A percentile compares a stretch with the other conserved stretches of the same genome.
Evolutionary conservation across 768 basidiomycete species (phyloP).

Genomic region (Leccinum longicurvipes): DNA sequence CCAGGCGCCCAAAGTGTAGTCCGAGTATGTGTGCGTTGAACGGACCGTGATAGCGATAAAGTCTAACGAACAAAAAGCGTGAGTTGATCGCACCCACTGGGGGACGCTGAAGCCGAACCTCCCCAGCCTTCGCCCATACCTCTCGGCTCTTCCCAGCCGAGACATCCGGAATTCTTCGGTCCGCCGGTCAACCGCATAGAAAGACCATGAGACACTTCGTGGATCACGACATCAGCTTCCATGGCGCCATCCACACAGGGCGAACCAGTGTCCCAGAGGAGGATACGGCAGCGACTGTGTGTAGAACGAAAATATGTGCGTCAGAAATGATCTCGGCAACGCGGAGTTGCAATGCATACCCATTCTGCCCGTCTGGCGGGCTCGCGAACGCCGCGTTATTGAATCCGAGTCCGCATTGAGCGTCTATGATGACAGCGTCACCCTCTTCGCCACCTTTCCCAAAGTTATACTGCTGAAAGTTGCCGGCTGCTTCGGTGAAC

Average conservation of each 20-base stretch:
- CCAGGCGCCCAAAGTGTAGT: slow-evolving; percentile 94
- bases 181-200: slow-evolving; percentile 95
- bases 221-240: slow-evolving; percentile 95
- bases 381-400: slow-evolving; percentile 94
- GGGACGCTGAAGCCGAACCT: slow-evolving; percentile 37
- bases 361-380: slow-evolving; percentile 80
- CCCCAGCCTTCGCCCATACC: slow-evolving; percentile 99
- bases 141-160: slow-evolving; percentile 93
- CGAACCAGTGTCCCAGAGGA: slow-evolving; percentile 87
- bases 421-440: slow-evolving; percentile 92
- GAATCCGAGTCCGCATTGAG: slow-evolving; percentile 91
- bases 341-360: slow-evolving; percentile 33
- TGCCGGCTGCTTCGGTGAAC: slow-evolving; percentile 87
- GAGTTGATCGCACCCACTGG: background rate
- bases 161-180: slow-evolving; percentile 86
- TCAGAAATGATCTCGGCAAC: background rate
- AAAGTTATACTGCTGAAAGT: slow-evolving; percentile 99
- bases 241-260: slow-evolving; percentile 95
- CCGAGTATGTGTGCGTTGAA: slow-evolving; percentile 65
- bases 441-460: slow-evolving; percentile 82
- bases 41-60: slow-evolving; percentile 87
- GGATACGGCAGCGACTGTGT: slow-evolving; percentile 81
- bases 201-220: slow-evolving; percentile 84
- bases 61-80: slow-evolving; percentile 41
- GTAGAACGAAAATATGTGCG: background rate